Percentiles rank a stretch among this genome's conserved stretches.
Conservation (phyloP, 768 basidiomycete genomes). For the Russula compacta region DNA sequence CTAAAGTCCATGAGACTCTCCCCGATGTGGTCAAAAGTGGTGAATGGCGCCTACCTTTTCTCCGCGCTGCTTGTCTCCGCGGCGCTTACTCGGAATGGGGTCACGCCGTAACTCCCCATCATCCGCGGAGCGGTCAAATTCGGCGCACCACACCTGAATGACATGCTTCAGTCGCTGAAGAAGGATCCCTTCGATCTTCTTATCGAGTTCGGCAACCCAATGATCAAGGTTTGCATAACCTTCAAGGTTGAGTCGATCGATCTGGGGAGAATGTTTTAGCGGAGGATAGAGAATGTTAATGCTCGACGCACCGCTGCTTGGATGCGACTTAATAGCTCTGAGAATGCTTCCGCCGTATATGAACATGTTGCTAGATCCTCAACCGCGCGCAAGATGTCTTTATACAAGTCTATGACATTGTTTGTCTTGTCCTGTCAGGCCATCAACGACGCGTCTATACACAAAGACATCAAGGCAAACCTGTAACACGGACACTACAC, state of each 20-base stretch:
- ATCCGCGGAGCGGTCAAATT: slow-evolving; percentile 67
- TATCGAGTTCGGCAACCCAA: slow-evolving; percentile 50
- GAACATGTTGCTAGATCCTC: slow-evolving; percentile 84
- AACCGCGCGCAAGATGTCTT: slow-evolving; percentile 73
- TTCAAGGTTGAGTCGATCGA: slow-evolving; percentile 90
- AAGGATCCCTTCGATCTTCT: slow-evolving; percentile 75
- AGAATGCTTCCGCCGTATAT: slow-evolving; percentile 77
- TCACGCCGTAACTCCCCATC: slow-evolving; percentile 57
- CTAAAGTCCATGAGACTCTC: slow-evolving; percentile 28
- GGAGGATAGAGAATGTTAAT: background rate
- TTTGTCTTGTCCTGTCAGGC: slow-evolving; percentile 79
- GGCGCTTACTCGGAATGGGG: slow-evolving; percentile 46
- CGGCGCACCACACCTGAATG: slow-evolving; percentile 79
- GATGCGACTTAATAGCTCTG: slow-evolving; percentile 63
- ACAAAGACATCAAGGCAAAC: slow-evolving; percentile 28
- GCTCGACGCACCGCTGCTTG: slow-evolving; percentile 64
- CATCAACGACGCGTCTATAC: background rate
- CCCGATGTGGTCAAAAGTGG: background rate
- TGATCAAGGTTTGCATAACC: slow-evolving; percentile 72
- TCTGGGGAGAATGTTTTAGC: slow-evolving; percentile 35
- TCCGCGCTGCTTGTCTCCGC: slow-evolving; percentile 60
- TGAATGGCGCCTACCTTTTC: slow-evolving; percentile 50
- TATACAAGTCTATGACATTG: slow-evolving; percentile 83
- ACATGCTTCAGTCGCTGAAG: slow-evolving; percentile 66
- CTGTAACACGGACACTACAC: slow-evolving; percentile 85